Percentiles rank a stretch among this genome's conserved stretches.
These are phyloP conservation scores for Parascedosporium putredinis DNA, from an alignment of 2,329 filamentous ascomycete genomes.

Conservation along the genomic window DNA sequence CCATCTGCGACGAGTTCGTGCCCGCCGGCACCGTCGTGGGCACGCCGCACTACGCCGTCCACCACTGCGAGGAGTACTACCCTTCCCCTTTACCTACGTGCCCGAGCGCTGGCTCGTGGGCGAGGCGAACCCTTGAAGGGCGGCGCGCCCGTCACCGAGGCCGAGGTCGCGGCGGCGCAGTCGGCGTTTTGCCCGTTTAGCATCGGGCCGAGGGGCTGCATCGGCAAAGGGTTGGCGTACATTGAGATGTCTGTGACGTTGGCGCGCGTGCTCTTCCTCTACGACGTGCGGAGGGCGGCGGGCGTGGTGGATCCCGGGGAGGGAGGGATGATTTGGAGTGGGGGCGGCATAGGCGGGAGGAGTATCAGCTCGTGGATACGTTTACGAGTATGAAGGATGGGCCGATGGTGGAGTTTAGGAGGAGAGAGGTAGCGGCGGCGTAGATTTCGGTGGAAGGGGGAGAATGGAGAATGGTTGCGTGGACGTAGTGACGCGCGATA, in stretches of 20 bases:
- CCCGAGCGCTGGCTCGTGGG: slow-evolving; percentile 57
- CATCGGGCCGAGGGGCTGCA: slow-evolving; percentile 59
- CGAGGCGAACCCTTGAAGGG: slow-evolving; percentile 26
- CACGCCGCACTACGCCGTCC: slow-evolving; percentile 56
- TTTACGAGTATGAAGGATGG: slow-evolving; percentile 68
- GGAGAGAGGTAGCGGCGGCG: slow-evolving; percentile 13
- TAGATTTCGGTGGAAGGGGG: background rate
- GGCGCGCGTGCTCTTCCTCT: slow-evolving; percentile 49
- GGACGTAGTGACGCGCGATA: too few relatives aligned
- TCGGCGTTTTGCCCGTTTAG: slow-evolving; percentile 67
- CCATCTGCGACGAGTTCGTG: slow-evolving; percentile 41
- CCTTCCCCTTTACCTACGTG: slow-evolving; percentile 45
- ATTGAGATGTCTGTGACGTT: slow-evolving; percentile 55
- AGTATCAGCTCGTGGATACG: slow-evolving; percentile 62
- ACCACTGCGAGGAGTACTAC: slow-evolving; percentile 56
- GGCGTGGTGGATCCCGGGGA: slow-evolving; percentile 41
- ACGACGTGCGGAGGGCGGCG: slow-evolving; percentile 44
- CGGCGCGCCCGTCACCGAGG: slow-evolving; percentile 32
- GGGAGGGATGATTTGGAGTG: slow-evolving; percentile 34
- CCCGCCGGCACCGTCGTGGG: slow-evolving; percentile 53
- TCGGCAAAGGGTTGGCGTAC: slow-evolving; percentile 61
- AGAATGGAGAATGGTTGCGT: background rate
- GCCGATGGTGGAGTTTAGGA: slow-evolving; percentile 53
- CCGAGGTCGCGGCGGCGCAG: slow-evolving; percentile 45
- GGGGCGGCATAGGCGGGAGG: slow-evolving; percentile 43